A percentile compares a stretch with the other conserved stretches of the same genome.
These are phyloP conservation scores for Penicillium sp. DNA, from an alignment of 2,329 filamentous ascomycete genomes.

Conservation along the genomic window DNA sequence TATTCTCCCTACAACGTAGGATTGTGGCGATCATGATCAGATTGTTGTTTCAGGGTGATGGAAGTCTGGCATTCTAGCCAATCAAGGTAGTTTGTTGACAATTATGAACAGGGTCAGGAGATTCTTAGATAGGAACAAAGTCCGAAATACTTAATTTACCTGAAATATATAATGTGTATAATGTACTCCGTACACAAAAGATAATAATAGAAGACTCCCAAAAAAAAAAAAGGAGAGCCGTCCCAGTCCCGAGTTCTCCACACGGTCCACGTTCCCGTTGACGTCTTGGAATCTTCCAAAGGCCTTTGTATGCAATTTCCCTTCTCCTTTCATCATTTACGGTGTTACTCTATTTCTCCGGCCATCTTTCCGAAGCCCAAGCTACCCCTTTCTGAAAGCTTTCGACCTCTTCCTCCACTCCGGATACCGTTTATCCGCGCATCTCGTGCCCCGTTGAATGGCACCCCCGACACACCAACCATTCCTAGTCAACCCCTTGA, in stretches of 20 bases:
- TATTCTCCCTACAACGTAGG: background rate
- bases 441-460: slow-evolving; percentile 20
- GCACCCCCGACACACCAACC: slow-evolving; percentile 19
- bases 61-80: background rate
- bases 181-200: background rate
- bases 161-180: background rate
- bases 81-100: background rate
- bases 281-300: slow-evolving; percentile 16
- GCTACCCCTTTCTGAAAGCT: background rate
- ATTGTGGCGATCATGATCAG: background rate
- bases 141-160: background rate
- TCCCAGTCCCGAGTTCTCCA: slow-evolving; percentile 23
- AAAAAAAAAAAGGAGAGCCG: slow-evolving; percentile 8
- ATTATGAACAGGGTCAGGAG: background rate
- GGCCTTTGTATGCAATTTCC: slow-evolving; percentile 13
- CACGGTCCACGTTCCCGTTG: slow-evolving; percentile 28
- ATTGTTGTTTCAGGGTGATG: background rate
- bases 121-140: background rate
- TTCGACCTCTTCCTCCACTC: slow-evolving; percentile 6
- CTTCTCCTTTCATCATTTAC: slow-evolving; percentile 4
- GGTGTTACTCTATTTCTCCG: background rate
- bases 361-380: background rate
- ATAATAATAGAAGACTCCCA: slow-evolving; percentile 2
- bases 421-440: background rate
- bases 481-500: slow-evolving; percentile 13